A percentile compares a stretch with the other conserved stretches of the same genome.
phyloP scores from a whole-genome alignment of 805 yeast species.

The Candida hungchunana region DNA sequence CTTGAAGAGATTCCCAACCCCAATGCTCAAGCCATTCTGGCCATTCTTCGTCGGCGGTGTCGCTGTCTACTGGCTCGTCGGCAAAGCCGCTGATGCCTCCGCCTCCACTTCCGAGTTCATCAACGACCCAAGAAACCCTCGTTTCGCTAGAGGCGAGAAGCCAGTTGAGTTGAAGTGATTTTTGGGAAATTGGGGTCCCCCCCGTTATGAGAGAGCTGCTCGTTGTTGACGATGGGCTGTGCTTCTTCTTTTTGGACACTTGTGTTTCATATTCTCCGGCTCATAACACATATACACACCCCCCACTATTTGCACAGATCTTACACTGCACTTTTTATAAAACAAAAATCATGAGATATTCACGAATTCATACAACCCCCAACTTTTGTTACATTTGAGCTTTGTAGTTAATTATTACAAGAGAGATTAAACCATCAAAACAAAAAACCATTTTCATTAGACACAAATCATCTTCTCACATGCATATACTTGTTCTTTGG shows the following conservation, averaged over 20 bases:
- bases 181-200: too few relatives aligned
- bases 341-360: too few relatives aligned
- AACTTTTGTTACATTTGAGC: too few relatives aligned
- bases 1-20: constrained; percentile 41
- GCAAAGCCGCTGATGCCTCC: constrained; percentile 65
- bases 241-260: too few relatives aligned
- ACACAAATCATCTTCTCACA: constrained; percentile 59
- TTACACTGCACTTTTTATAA: too few relatives aligned
- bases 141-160: constrained; percentile 61
- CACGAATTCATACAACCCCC: too few relatives aligned
- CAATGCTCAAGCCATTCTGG: constrained; percentile 67
- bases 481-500: constrained; percentile 57
- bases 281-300: too few relatives aligned
- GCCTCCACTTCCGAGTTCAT: constrained; percentile 74
- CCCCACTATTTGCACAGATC: too few relatives aligned
- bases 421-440: too few relatives aligned
- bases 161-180: constrained; percentile 33
- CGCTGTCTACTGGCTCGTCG: constrained; percentile 64
- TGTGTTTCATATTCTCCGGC: too few relatives aligned
- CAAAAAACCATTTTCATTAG: too few relatives aligned
- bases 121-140: constrained; percentile 96
- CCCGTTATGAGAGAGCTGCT: neutral
- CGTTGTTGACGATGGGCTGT: neutral
- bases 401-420: too few relatives aligned
- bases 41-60: constrained; percentile 86